Evolutionary conservation across 1,139 yeast species (phyloP).

Genomic region (Nakaseomyces delphensis): DNA sequence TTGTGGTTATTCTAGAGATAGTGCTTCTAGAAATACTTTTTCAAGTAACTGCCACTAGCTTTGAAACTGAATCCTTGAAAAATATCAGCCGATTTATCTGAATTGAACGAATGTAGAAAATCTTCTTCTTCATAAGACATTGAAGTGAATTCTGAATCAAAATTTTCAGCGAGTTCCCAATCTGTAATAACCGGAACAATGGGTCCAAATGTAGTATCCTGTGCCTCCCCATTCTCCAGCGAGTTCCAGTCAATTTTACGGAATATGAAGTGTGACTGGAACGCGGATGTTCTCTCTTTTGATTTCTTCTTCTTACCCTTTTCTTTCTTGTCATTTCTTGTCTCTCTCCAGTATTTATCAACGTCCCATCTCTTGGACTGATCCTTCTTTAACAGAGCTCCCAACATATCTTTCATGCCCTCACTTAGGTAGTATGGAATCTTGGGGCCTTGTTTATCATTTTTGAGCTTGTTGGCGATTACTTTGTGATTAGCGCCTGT

Average conservation of each 20-base stretch:
- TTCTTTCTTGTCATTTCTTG: slow-evolving; percentile 36
- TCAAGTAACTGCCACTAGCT: slow-evolving; percentile 32
- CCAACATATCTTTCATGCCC: slow-evolving; percentile 78
- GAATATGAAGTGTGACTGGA: slow-evolving; percentile 57
- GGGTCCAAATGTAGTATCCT: slow-evolving; percentile 53
- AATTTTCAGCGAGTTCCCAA: slow-evolving; percentile 83
- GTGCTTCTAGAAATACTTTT: slow-evolving; percentile 24
- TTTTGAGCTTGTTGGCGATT: slow-evolving; percentile 72
- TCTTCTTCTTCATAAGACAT: slow-evolving; percentile 38
- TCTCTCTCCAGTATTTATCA: slow-evolving; percentile 37
- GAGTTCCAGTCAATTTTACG: slow-evolving; percentile 70
- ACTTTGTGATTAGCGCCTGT: slow-evolving; percentile 81
- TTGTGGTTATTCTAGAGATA: too few relatives aligned
- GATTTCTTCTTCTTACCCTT: slow-evolving; percentile 36
- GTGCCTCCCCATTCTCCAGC: slow-evolving; percentile 41
- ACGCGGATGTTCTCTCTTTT: slow-evolving; percentile 26
- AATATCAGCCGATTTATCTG: slow-evolving; percentile 19
- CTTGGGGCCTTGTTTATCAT: slow-evolving; percentile 51
- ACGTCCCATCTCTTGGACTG: slow-evolving; percentile 66
- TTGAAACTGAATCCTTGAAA: slow-evolving; percentile 35
- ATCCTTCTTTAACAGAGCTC: slow-evolving; percentile 64
- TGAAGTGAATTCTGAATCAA: slow-evolving; percentile 80
- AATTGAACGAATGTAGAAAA: slow-evolving; percentile 2
- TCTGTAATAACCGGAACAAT: slow-evolving; percentile 79
- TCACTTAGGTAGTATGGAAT: slow-evolving; percentile 74